These are phyloP conservation scores for Phytophthora capsici DNA, from an alignment of 352 stramenopile genomes.

Conservation along the genomic window DNA sequence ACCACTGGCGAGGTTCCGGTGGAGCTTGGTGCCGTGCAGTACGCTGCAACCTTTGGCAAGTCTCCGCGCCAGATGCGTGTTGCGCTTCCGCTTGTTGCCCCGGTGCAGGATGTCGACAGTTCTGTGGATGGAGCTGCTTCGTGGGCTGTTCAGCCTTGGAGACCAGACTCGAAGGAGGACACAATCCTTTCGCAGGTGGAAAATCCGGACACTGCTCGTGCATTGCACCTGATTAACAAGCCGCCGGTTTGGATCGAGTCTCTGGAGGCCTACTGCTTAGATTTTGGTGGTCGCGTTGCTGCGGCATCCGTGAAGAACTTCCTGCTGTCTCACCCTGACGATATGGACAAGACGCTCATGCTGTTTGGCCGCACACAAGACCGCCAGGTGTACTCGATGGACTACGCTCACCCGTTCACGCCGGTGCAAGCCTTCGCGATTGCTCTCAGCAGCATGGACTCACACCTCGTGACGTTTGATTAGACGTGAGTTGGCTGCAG, in stretches of 20 bases:
- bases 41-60: constrained; percentile 86
- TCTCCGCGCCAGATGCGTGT: constrained; percentile 88
- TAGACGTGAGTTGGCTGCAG: constrained; percentile 38
- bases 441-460: constrained; percentile 89
- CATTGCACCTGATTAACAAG: constrained; percentile 86
- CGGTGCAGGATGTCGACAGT: constrained; percentile 53
- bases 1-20: constrained; percentile 57
- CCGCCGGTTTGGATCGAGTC: constrained; percentile 89
- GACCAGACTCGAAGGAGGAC: constrained; percentile 71
- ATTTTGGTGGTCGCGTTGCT: constrained; percentile 80
- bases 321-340: constrained; percentile 77
- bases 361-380: constrained; percentile 88
- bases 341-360: constrained; percentile 90
- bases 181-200: constrained; percentile 83
- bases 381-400: constrained; percentile 90
- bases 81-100: constrained; percentile 62
- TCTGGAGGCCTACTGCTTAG: constrained; percentile 85
- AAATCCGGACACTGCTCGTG: constrained; percentile 59
- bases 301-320: constrained; percentile 91
- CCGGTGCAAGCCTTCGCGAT: constrained; percentile 89
- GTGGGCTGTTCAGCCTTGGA: constrained; percentile 68
- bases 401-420: constrained; percentile 87
- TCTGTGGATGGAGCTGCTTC: constrained; percentile 45
- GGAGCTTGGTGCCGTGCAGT: constrained; percentile 85
- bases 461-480: constrained; percentile 87